phyloP scores from a whole-genome alignment of 305 asterid species.

The Fraxinus floribunda region DNA sequence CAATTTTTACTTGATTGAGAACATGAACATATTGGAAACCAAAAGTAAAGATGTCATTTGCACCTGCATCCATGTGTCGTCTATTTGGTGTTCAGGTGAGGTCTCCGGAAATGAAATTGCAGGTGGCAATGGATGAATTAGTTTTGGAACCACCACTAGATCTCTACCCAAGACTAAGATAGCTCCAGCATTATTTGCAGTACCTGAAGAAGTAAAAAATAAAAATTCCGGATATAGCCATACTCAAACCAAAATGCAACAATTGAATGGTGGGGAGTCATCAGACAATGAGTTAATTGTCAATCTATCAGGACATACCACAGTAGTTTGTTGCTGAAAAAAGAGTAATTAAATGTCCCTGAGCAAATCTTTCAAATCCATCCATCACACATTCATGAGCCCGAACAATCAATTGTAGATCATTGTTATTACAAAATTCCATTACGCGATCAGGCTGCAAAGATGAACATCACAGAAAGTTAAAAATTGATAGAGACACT shows the following conservation, averaged over 20 bases:
- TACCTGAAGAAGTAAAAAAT: conserved; percentile 47
- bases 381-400: conserved; percentile 99
- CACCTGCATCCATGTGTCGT: conserved; percentile 99
- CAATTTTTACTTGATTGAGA: background rate
- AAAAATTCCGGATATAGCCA: background rate
- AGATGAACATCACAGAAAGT: conserved; percentile 1
- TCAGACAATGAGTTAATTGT: background rate
- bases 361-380: conserved; percentile 99
- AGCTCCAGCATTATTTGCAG: conserved; percentile 99
- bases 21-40: background rate
- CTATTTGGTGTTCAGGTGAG: conserved; percentile 86
- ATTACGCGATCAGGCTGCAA: conserved; percentile 39
- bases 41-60: conserved; percentile 20
- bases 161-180: conserved; percentile 99
- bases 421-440: conserved; percentile 97
- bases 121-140: conserved; percentile 97
- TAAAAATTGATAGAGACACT: background rate
- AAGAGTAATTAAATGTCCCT: conserved; percentile 93
- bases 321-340: conserved; percentile 99
- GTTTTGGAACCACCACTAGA: conserved; percentile 97
- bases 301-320: conserved; percentile 48
- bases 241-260: background rate
- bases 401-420: conserved; percentile 92
- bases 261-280: background rate
- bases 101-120: conserved; percentile 90